phyloP scores from a whole-genome alignment of 352 stramenopile species.

The Phytophthora podocarpi region DNA sequence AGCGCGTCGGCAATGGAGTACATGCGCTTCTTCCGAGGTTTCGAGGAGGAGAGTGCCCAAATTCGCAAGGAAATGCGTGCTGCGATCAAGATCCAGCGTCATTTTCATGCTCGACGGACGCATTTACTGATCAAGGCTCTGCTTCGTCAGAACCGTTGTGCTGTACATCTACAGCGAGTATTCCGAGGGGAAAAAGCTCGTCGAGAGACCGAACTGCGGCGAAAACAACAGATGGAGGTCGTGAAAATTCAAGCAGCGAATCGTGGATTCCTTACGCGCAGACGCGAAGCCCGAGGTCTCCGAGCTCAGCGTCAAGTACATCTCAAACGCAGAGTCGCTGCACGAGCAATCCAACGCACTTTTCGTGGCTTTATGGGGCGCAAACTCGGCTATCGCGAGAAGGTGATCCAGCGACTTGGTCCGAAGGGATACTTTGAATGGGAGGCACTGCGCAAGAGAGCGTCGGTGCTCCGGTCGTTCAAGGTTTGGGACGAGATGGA shows the following conservation, averaged over 20 bases:
- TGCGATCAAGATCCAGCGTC: constrained; percentile 65
- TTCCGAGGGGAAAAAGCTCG: constrained; percentile 67
- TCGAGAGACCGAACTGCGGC: constrained; percentile 33
- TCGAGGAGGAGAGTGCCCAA: constrained; percentile 66
- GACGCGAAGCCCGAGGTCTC: constrained; percentile 33
- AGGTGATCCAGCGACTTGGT: constrained; percentile 52
- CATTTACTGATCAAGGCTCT: constrained; percentile 46
- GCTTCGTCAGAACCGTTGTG: constrained; percentile 63
- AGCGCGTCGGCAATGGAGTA: constrained; percentile 72
- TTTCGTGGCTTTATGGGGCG: constrained; percentile 63
- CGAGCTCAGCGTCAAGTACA: constrained; percentile 28
- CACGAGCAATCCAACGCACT: constrained; percentile 51
- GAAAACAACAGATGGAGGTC: constrained; percentile 41
- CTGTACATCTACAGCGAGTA: constrained; percentile 62
- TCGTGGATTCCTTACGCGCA: constrained; percentile 43
- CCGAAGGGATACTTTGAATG: constrained; percentile 68
- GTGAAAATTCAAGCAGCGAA: constrained; percentile 61
- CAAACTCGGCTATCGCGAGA: constrained; percentile 43
- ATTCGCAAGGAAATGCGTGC: constrained; percentile 50
- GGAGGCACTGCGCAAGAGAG: constrained; percentile 44
- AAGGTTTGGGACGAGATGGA: constrained; percentile 84
- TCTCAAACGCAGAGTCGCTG: constrained; percentile 32
- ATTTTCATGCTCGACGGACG: constrained; percentile 58
- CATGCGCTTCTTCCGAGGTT: constrained; percentile 69
- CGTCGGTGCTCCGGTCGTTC: constrained; percentile 44